Percentiles rank a stretch among this genome's conserved stretches.
Conservation (phyloP, 176 grass and related monocot species). For the Hsuehochloa calcarea region DNA sequence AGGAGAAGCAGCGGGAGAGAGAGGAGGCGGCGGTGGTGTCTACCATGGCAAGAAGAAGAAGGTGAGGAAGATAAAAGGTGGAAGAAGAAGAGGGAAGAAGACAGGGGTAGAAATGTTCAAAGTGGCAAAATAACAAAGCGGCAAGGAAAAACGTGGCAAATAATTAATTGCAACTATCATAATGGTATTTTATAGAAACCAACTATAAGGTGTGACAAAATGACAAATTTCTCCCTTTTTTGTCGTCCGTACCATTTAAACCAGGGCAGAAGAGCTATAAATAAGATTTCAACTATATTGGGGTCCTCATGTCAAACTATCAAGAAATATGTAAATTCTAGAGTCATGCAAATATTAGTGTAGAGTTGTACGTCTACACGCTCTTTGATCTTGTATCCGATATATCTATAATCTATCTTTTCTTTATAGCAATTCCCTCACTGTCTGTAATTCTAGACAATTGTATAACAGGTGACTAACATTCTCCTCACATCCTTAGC, state of each 20-base stretch:
- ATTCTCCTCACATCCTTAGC: not conserved
- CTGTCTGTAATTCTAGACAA: not conserved
- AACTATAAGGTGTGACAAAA: too few relatives aligned
- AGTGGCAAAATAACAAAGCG: too few relatives aligned
- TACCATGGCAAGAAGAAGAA: too few relatives aligned
- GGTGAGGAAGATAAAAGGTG: too few relatives aligned
- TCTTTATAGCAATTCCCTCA: not conserved
- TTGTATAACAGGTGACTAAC: not conserved
- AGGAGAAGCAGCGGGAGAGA: too few relatives aligned
- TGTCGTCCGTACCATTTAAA: not conserved
- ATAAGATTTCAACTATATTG: not conserved
- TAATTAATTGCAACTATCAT: too few relatives aligned
- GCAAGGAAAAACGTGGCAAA: too few relatives aligned
- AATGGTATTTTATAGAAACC: too few relatives aligned
- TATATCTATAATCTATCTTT: not conserved
- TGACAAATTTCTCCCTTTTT: too few relatives aligned
- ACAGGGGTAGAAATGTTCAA: too few relatives aligned
- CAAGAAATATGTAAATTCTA: not conserved
- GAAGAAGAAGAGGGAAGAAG: too few relatives aligned
- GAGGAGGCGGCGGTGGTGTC: too few relatives aligned
- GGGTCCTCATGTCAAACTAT: not conserved
- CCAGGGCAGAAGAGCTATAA: not conserved
- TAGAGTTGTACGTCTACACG: not conserved
- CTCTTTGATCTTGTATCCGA: not conserved
- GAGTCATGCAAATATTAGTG: conserved; percentile 4